Evolutionary conservation across 305 asterid genomes (phyloP).

Genomic region (Solanum hybrid): DNA sequence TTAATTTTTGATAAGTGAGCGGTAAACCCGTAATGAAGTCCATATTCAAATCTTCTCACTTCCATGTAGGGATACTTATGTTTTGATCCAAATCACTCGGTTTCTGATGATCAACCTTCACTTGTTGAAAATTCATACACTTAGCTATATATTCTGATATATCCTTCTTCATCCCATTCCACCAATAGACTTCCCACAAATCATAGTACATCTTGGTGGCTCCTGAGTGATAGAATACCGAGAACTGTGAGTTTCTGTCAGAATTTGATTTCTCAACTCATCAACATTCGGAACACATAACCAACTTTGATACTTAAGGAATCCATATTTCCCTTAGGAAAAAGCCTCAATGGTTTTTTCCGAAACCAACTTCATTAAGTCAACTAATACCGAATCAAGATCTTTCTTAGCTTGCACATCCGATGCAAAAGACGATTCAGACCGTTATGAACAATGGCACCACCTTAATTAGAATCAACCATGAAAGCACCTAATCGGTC

Average conservation of each 20-base stretch:
- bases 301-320: background rate
- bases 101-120: background rate
- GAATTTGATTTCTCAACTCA: background rate
- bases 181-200: background rate
- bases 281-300: background rate
- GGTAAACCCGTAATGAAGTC: background rate
- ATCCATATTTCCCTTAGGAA: background rate
- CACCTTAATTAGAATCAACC: background rate
- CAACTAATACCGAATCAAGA: no score
- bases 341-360: no score
- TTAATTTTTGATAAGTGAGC: no score
- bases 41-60: background rate
- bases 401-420: background rate
- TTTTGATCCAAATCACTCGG: background rate
- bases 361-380: background rate
- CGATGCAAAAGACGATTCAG: no score
- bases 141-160: no score
- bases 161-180: background rate
- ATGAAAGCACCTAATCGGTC: background rate
- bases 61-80: background rate
- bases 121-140: background rate
- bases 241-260: background rate
- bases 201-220: background rate
- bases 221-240: background rate
- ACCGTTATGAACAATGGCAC: no score